Conservation (phyloP, 2,329 filamentous ascomycete genomes). For the Xylaria sp. region DNA sequence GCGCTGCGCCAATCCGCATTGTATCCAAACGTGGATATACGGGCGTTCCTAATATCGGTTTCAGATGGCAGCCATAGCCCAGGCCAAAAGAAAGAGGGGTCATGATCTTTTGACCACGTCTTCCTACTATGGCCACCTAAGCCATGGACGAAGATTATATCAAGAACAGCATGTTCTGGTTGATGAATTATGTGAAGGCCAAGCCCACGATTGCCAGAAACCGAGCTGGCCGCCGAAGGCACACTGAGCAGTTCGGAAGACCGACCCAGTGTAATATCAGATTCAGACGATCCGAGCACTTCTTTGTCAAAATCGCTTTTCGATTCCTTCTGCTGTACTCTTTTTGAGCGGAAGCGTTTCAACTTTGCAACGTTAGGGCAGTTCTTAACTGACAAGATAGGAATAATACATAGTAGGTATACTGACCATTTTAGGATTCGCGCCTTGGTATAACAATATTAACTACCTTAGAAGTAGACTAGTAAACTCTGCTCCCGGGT, state of each 20-base stretch:
- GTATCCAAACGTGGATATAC: neutral
- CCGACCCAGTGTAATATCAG: neutral
- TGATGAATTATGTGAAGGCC: constrained; percentile 27
- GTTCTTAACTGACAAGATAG: neutral
- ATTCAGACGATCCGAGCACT: neutral
- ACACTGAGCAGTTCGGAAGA: constrained; percentile 2
- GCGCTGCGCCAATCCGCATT: neutral
- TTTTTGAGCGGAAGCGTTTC: constrained; percentile 14
- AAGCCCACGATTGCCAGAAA: neutral
- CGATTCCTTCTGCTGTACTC: neutral
- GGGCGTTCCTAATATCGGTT: neutral
- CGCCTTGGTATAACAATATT: neutral
- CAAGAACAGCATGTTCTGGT: constrained; percentile 1
- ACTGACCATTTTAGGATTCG: neutral
- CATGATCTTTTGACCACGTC: constrained; percentile 23
- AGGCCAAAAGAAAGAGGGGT: constrained; percentile 21
- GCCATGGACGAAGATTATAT: constrained; percentile 26
- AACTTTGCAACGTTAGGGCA: neutral
- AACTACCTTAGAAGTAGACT: neutral
- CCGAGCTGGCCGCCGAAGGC: neutral
- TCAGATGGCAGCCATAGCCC: constrained; percentile 17
- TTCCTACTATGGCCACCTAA: constrained; percentile 14
- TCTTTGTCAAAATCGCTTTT: neutral
- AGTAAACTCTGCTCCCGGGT: neutral
- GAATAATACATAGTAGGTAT: neutral